Conservation (phyloP, 2,329 filamentous ascomycete species). For the Penicillium sp. region DNA sequence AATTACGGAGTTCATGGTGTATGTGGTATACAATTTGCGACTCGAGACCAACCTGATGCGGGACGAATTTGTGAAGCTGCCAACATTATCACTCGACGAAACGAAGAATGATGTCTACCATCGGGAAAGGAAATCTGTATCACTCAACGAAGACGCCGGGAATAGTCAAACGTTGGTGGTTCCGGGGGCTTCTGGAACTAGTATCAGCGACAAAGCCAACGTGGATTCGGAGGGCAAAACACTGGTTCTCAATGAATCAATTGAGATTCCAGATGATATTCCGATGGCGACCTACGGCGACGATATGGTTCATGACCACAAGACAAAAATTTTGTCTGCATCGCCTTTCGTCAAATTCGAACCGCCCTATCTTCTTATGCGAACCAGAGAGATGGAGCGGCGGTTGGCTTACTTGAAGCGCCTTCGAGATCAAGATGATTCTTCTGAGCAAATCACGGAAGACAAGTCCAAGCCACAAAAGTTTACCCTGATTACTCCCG, state of each 20-base stretch:
- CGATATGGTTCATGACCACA: constrained; percentile 87
- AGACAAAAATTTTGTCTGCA: constrained; percentile 87
- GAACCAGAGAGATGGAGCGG: constrained; percentile 83
- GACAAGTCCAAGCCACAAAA: constrained; percentile 62
- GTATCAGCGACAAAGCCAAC: constrained; percentile 13
- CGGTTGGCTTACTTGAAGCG: constrained; percentile 74
- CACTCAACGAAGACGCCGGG: constrained; percentile 3
- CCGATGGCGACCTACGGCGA: constrained; percentile 90
- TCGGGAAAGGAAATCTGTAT: constrained; percentile 8
- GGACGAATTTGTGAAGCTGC: constrained; percentile 84
- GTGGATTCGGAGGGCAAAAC: constrained; percentile 16
- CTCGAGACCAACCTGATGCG: constrained; percentile 90
- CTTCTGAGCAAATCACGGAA: constrained; percentile 43
- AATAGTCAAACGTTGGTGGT: constrained; percentile 2
- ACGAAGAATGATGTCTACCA: constrained; percentile 13
- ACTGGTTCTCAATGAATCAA: constrained; percentile 14
- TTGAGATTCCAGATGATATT: constrained; percentile 66
- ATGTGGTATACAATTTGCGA: constrained; percentile 96
- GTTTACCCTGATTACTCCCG: constrained; percentile 86
- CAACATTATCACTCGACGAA: constrained; percentile 53
- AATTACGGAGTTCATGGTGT: constrained; percentile 98
- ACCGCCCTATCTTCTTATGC: constrained; percentile 87
- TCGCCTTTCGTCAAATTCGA: constrained; percentile 96
- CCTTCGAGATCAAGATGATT: constrained; percentile 64
- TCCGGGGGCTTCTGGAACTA: constrained; percentile 10